Conservation (phyloP, 2,329 filamentous ascomycete genomes). For the Alternaria dauci region DNA sequence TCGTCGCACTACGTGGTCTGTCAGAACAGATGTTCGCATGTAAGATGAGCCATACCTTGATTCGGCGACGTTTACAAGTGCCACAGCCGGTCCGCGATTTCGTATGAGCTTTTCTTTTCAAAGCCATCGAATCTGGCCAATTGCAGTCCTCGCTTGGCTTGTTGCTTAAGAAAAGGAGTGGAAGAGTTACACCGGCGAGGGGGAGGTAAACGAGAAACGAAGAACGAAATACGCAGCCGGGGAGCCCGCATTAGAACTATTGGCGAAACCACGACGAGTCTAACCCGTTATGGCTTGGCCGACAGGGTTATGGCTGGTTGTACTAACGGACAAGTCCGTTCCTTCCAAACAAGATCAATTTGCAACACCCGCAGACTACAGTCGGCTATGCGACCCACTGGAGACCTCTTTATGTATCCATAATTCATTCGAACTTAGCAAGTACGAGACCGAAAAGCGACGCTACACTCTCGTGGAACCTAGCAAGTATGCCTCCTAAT, state of each 20-base stretch:
- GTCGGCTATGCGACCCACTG: not conserved
- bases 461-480: not conserved
- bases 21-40: not conserved
- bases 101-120: constrained; percentile 25
- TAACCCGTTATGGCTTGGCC: not conserved
- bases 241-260: not conserved
- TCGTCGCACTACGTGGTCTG: constrained; percentile 23
- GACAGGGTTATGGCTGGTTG: not conserved
- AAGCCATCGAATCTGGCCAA: not conserved
- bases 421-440: not conserved
- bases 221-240: constrained; percentile 21
- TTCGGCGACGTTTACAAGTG: constrained; percentile 32
- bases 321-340: not conserved
- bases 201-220: constrained; percentile 5
- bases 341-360: not conserved
- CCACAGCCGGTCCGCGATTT: constrained; percentile 29
- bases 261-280: not conserved
- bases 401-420: not conserved
- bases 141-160: not conserved
- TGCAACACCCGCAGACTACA: not conserved
- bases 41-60: constrained; percentile 24
- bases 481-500: too few relatives aligned
- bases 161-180: not conserved
- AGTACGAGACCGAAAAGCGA: not conserved
- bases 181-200: not conserved